A percentile compares a stretch with the other conserved stretches of the same genome.
phyloP scores from a whole-genome alignment of 2,329 filamentous ascomycete genomes.

The Cytospora piceicola region DNA sequence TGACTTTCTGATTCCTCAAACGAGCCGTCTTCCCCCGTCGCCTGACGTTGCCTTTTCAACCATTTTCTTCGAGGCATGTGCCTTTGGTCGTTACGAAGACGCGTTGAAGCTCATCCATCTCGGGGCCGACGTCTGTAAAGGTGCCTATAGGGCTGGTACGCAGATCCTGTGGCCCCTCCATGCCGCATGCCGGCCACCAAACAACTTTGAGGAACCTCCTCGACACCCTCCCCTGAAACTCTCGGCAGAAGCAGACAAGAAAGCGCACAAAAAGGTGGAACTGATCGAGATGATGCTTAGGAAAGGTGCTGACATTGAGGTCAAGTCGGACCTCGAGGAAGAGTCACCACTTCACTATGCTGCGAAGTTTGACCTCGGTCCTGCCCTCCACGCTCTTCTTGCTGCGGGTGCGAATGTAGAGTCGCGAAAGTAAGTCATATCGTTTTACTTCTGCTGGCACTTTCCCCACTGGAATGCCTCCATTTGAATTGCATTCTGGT shows the following conservation, averaged over 20 bases:
- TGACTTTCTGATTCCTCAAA: slow-evolving; percentile 21
- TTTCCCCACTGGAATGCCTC: not conserved
- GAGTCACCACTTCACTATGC: slow-evolving; percentile 8
- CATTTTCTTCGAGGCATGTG: slow-evolving; percentile 12
- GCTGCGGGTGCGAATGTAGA: slow-evolving; percentile 17
- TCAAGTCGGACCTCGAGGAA: not conserved
- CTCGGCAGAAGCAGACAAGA: not conserved
- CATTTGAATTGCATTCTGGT: not conserved
- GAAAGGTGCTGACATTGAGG: slow-evolving; percentile 18
- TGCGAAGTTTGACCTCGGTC: not conserved
- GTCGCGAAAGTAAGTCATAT: slow-evolving; percentile 6
- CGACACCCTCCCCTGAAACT: not conserved
- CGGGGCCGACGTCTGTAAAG: slow-evolving; percentile 22
- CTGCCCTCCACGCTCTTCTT: slow-evolving; percentile 7
- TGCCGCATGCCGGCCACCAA: not conserved
- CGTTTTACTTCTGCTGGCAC: too few relatives aligned
- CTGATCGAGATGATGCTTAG: slow-evolving; percentile 7
- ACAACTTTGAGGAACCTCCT: not conserved
- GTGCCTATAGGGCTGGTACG: not conserved
- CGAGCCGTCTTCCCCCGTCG: not conserved
- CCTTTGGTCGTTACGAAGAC: slow-evolving; percentile 13
- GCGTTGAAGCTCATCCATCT: slow-evolving; percentile 17
- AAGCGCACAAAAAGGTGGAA: slow-evolving; percentile 4
- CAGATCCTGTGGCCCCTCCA: slow-evolving; percentile 11
- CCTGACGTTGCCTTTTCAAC: not conserved